Evolutionary conservation across 768 basidiomycete species (phyloP), one percentile per base, ranked within the genome.

Genomic region (Collybia mongolica): DNA sequence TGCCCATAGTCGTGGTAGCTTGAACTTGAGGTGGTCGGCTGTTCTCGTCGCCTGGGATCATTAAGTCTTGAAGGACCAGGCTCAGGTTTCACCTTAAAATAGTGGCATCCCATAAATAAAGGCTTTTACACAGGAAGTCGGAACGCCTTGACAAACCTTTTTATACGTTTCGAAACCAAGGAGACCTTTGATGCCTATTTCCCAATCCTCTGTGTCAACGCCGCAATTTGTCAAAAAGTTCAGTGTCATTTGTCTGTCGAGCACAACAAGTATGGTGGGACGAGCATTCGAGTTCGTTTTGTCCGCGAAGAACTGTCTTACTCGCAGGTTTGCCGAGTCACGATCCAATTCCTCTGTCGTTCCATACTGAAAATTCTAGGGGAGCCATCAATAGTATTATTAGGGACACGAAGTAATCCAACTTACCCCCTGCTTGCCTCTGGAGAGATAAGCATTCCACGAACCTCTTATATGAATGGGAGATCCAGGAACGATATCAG

Each of bases 261-360:
- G 68, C 2, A 82, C 76, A 6, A 84, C 69, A 5, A 84, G 60
- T 20, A 83, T 56, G 44, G 73, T 58, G 0, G 80, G 79, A 2
- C 42, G 19, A 4, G 28, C 39, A 6, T 54, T 40, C 15, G 40
- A n/a, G 39, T 37, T n/a, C 19, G 49, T 48, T 24, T 49, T 37
- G 8, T 49, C 42, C 24, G 51, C 52, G 40, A 72, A 52, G 15
- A 49, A 48, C 32, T 57, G 54, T 11, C 69, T 42, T 2, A 55
- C 54, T 2, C 43, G 41, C 18, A 52, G 52, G 32, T 69, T 55
- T 2, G 53, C 53, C 12, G 49, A 38, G 12, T 45, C 46, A 32
- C 32, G 32, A 42, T 52, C 50, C 0, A 67, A 48, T 6, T 49
- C 47, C 39, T 62, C 60, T 1, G 61, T 64, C 5, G 44, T 18